Base-by-base conservation (phyloP, 805 yeast species). In the Nakazawaea sp. region DNA sequence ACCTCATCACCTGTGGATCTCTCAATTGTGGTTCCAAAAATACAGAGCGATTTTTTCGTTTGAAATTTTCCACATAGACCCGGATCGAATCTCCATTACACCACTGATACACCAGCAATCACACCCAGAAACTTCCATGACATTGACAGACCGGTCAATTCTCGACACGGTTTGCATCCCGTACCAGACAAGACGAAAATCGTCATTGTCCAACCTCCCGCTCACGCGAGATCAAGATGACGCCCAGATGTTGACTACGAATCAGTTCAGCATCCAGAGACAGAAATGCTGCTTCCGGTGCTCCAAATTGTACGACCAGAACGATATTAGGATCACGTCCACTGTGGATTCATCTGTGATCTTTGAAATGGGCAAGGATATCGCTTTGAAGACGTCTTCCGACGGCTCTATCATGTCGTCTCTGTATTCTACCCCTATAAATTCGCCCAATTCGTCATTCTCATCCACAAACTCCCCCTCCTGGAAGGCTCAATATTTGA, bases 101-200 rank as follows among this genome's bases (percentile, higher is more conserved):
- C n/a, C n/a, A n/a, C n/a, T n/a, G n/a, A n/a, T n/a, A n/a, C n/a
- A n/a, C n/a, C n/a, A n/a, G n/a, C n/a, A n/a, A n/a, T n/a, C n/a
- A n/a, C n/a, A n/a, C n/a, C n/a, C n/a, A n/a, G n/a, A n/a, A n/a
- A n/a, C n/a, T n/a, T n/a, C n/a, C n/a, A n/a, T n/a, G n/a, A n/a
- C n/a, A n/a, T n/a, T n/a, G n/a, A n/a, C n/a, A n/a, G n/a, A n/a
- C n/a, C n/a, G n/a, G n/a, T n/a, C n/a, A n/a, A n/a, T n/a, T n/a
- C n/a, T n/a, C n/a, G n/a, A n/a, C n/a, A 23, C 26, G 12, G 26
- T 10, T 23, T 23, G 11, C 8, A 7, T n/a, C 24, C 33, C 38
- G 9, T 35, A 35, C 18, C 21, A 24, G 13, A 23, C 32, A 15
- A 21, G 39, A 24, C 21, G 39, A 11, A 36, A 36, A 19, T 36